Percentiles rank a stretch among this genome's conserved stretches.
phyloP scores from a whole-genome alignment of 371 early-diverging fungal genomes.

The Apophysomyces ossiformis region DNA sequence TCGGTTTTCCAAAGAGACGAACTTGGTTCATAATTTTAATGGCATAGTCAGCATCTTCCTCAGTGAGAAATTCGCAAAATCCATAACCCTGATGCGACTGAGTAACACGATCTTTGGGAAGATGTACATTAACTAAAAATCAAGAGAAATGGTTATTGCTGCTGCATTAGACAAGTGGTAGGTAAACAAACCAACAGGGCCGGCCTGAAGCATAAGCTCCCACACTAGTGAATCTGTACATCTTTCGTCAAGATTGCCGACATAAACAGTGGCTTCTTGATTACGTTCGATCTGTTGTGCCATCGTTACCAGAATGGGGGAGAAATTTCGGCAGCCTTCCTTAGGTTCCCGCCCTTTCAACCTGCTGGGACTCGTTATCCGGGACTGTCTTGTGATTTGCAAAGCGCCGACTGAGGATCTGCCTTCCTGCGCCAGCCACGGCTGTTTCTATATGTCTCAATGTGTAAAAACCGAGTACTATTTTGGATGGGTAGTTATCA shows the following conservation, averaged over 20 bases:
- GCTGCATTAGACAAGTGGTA: slow-evolving; percentile 1
- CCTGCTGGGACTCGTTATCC: no score
- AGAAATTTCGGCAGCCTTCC: no score
- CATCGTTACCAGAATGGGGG: slow-evolving; percentile 18
- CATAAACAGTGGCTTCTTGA: slow-evolving; percentile 96
- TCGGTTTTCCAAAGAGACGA: slow-evolving; percentile 93
- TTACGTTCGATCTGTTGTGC: slow-evolving; percentile 73
- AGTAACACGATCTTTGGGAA: slow-evolving; percentile 98
- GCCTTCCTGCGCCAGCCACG: no score
- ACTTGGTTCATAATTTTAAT: slow-evolving; percentile 96
- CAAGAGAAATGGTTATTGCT: neutral
- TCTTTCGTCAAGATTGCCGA: slow-evolving; percentile 97
- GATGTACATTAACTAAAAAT: slow-evolving; percentile 83
- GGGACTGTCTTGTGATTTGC: no score
- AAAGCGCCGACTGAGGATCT: no score
- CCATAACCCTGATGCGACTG: slow-evolving; percentile 96
- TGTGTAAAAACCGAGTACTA: no score
- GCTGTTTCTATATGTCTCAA: no score
- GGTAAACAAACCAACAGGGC: slow-evolving; percentile 82
- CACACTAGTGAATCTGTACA: slow-evolving; percentile 93
- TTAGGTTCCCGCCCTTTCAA: no score
- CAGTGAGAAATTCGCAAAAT: slow-evolving; percentile 93
- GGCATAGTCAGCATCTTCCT: slow-evolving; percentile 97
- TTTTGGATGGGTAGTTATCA: no score
- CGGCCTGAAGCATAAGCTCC: slow-evolving; percentile 98